Evolutionary conservation across 1,284 basidiomycete species (phyloP), one percentile per base, ranked within the genome.

Genomic region (Sporisorium exsertum): DNA sequence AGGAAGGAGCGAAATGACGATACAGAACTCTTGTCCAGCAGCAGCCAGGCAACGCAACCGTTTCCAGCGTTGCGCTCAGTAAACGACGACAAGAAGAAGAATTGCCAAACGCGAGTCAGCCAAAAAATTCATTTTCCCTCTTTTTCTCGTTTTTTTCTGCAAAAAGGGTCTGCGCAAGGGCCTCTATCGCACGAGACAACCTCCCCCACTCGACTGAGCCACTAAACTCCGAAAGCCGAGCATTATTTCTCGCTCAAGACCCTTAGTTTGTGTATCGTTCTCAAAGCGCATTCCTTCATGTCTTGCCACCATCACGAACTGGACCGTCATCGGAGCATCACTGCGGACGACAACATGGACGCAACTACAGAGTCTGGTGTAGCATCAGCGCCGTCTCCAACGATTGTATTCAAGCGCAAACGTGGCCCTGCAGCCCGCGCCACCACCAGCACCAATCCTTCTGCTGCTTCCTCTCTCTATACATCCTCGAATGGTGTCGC

Each of bases 351-450:
- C 5, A 42, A 16, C 8, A 69, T 69, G 56, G 57, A 66, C 24
- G 42, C 40, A 15, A 29, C 54, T 2, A n/a, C 58, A 43, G 58
- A 56, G 1, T 24, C 55, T 4, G 42, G 32, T 22, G 26, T 5
- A 32, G 5, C 29, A 5, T 32, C 37, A 20, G 33, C 63, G 5
- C 22, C 60, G 5, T 29, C 64, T 4, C 22, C 61, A 16, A 47
- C n/a, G 0, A 64, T 75, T 16, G 43, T 71, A 16, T 76, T 76
- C 56, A 76, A 76, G 47, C 51, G 64, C 18, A 76, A 76, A 58
- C 73, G 73, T 13, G 68, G 68, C 2, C 57, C 52, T 18, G 58
- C 64, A 2, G 49, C 63, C 40, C 62, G 58, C 45, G 45, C 50
- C 42, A 27, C 58, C 46, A 61, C 45, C 35, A 32, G 42, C 6